Evolutionary conservation across 495 filamentous ascomycete genomes (phyloP), one percentile per base, ranked within the genome.

Genomic region (Xylaria telfairii): DNA sequence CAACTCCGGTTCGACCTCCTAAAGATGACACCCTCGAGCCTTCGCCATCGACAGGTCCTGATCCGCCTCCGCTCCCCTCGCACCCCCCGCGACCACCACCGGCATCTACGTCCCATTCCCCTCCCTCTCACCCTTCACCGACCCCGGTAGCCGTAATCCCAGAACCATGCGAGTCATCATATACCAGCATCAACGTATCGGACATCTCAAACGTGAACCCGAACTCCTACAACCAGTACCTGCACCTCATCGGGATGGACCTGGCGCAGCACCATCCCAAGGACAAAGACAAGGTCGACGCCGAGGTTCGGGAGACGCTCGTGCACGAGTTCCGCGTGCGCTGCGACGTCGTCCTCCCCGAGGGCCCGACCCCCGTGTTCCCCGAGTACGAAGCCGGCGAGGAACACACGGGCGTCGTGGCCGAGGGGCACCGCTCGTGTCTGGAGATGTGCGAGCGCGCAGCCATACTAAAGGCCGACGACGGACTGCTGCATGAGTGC

Each of bases 251-350:
- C 12, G 71, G 67, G 28, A 21, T 73, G 8, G 67, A 44, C 28
- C 64, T 70, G 5, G 64, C 62, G 26, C 63, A 72, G 30, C 69
- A 69, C 60, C 70, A 74, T 0, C 13, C 53, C 28, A 57, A 57
- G 53, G 28, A 15, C n/a, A 53, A 26, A 6, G 0, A 4, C 12
- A 49, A 46, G 44, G 44, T 15, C 67, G 51, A 69, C 26, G 68
- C 53, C 44, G 37, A 66, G 30, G 12, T 15, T 9, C 19, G 46
- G 60, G n/a, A 39, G n/a, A 67, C 74, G 42, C 49, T 77, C 6
- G 69, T 73, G 63, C 73, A 70, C 54, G 44, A 71, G 66, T 77
- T 67, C 53, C 73, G 75, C 51, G 73, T 75, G n/a, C 56, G 37
- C 9, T 77, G 75, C 67, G 71, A 65, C n/a, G 66, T 71, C 12